phyloP scores from a whole-genome alignment of 495 filamentous ascomycete species.

The Hyaloscypha finlandica region DNA sequence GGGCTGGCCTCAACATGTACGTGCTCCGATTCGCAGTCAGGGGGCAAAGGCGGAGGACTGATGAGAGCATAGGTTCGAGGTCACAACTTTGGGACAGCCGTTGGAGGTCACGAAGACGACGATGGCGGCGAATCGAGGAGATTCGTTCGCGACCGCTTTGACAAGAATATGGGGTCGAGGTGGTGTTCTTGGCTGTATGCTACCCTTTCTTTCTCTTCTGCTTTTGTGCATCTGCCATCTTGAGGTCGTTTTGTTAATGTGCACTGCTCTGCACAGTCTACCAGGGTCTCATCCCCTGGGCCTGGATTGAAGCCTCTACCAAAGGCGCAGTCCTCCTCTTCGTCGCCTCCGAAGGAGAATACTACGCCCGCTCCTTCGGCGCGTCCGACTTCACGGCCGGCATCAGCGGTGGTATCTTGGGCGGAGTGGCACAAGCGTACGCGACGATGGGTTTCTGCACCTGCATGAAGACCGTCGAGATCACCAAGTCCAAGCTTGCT shows the following conservation, averaged over 20 bases:
- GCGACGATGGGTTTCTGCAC: constrained; percentile 99
- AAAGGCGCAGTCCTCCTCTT: constrained; percentile 99
- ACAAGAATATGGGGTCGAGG: constrained; percentile 90
- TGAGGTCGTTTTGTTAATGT: not conserved
- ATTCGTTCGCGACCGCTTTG: constrained; percentile 81
- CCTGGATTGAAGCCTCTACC: constrained; percentile 99
- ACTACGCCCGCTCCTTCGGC: constrained; percentile 77
- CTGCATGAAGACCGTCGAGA: constrained; percentile 99
- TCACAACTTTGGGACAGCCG: constrained; percentile 90
- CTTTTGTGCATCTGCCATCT: not conserved
- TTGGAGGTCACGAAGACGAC: constrained; percentile 99
- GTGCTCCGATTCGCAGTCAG: constrained; percentile 55
- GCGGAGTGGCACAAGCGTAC: constrained; percentile 96
- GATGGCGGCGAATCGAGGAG: constrained; percentile 94
- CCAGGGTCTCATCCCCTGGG: constrained; percentile 99
- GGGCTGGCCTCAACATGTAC: constrained; percentile 96
- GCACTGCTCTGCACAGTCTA: constrained; percentile 64
- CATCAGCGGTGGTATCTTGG: constrained; percentile 88
- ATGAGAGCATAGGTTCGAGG: constrained; percentile 48
- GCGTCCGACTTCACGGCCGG: constrained; percentile 84
- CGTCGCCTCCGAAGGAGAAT: constrained; percentile 97
- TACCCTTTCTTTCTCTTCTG: not conserved
- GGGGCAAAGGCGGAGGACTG: not conserved
- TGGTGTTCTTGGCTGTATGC: constrained; percentile 93
- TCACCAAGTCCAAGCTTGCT: constrained; percentile 95